These are phyloP conservation scores for Hydnum rufescens DNA, from an alignment of 768 basidiomycete genomes.

Conservation along the genomic window DNA sequence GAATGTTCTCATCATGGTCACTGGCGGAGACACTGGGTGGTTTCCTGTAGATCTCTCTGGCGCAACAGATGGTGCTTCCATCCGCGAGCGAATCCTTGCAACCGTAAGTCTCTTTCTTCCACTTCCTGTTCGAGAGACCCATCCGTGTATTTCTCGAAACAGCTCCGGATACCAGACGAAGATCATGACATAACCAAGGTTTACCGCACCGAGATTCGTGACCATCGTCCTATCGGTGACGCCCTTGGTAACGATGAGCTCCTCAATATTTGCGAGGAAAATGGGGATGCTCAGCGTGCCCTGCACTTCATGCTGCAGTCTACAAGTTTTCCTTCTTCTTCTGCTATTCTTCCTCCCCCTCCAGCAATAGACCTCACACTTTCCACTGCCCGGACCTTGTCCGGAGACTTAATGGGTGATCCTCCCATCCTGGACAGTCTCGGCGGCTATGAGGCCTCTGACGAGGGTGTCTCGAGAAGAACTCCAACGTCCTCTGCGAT, in stretches of 20 bases:
- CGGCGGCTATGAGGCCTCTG: constrained; percentile 50
- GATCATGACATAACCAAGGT: constrained; percentile 61
- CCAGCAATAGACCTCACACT: constrained; percentile 20
- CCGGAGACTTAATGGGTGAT: background rate
- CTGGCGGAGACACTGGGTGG: background rate
- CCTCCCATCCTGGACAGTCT: constrained; percentile 15
- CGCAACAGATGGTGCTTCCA: constrained; percentile 41
- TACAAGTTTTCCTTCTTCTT: constrained; percentile 25
- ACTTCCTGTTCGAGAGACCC: background rate
- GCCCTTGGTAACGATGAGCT: constrained; percentile 53
- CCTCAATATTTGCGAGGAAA: constrained; percentile 45
- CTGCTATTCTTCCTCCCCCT: constrained; percentile 44
- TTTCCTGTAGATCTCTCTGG: constrained; percentile 40
- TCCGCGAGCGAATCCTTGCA: constrained; percentile 62
- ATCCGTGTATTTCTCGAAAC: background rate
- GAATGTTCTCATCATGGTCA: background rate
- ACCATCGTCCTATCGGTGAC: constrained; percentile 42
- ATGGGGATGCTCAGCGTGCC: constrained; percentile 57
- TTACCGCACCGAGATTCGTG: constrained; percentile 75
- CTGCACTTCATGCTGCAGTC: constrained; percentile 73
- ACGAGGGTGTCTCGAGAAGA: constrained; percentile 28
- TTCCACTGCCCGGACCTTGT: background rate
- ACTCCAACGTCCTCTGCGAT: too few species aligned
- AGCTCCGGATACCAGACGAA: constrained; percentile 72
- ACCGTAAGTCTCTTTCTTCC: constrained; percentile 31